Evolutionary conservation across 768 basidiomycete genomes (phyloP).

Genomic region (Auriscalpium microsporum): DNA sequence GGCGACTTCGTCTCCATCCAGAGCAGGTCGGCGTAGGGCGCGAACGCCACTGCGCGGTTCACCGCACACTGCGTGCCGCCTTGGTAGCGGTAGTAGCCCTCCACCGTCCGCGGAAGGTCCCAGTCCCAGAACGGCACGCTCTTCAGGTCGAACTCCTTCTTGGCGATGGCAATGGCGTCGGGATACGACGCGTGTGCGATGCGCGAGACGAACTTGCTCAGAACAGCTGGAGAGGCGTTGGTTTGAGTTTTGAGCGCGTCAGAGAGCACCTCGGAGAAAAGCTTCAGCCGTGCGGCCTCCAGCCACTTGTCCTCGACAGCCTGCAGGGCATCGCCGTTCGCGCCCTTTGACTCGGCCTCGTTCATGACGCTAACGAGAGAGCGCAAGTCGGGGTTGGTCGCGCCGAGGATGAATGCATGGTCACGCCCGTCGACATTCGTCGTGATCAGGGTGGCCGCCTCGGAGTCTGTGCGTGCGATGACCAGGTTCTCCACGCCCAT

Average conservation of each 20-base stretch:
- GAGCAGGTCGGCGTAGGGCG: constrained; percentile 84
- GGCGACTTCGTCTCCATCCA: constrained; percentile 99
- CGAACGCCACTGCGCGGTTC: constrained; percentile 85
- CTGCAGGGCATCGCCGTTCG: constrained; percentile 74
- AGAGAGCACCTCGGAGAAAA: constrained; percentile 69
- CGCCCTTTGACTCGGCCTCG: constrained; percentile 75
- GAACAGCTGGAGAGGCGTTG: constrained; percentile 36
- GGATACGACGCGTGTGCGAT: constrained; percentile 62
- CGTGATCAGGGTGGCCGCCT: constrained; percentile 94
- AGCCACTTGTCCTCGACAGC: constrained; percentile 87
- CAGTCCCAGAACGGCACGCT: constrained; percentile 85
- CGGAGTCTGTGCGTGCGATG: constrained; percentile 92
- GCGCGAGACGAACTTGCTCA: constrained; percentile 56
- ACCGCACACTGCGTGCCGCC: constrained; percentile 94
- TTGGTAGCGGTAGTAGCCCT: constrained; percentile 96
- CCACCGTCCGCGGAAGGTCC: constrained; percentile 89
- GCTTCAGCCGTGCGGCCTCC: constrained; percentile 62
- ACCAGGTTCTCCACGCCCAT: constrained; percentile 96
- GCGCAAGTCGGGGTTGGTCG: constrained; percentile 62
- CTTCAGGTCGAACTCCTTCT: constrained; percentile 68
- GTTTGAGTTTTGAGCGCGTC: constrained; percentile 53
- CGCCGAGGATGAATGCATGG: constrained; percentile 93
- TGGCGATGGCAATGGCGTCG: constrained; percentile 65
- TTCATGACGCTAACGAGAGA: constrained; percentile 77
- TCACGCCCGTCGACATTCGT: constrained; percentile 97